Percentiles rank a stretch among this genome's conserved stretches.
Conservation (phyloP, 768 basidiomycete species). For the Boletus barrowsii region DNA sequence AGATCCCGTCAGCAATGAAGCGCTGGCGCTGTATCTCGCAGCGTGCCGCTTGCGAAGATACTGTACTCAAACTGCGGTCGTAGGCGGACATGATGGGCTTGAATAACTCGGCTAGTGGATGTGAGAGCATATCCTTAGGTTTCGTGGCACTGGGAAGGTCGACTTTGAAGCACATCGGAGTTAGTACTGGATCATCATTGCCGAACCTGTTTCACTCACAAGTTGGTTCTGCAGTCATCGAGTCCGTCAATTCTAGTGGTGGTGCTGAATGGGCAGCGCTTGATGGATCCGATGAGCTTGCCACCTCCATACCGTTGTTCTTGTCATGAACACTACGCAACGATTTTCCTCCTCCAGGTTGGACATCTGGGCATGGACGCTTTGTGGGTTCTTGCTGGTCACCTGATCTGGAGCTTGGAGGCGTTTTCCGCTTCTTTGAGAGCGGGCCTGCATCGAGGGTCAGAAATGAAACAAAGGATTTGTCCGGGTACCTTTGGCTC, state of each 20-base stretch:
- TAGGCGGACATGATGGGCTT: conserved; percentile 11
- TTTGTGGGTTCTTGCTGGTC: conserved; percentile 1
- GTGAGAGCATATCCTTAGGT: background rate
- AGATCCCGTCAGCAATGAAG: conserved; percentile 2
- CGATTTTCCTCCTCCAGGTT: background rate
- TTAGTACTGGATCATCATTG: background rate
- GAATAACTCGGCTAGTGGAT: conserved; percentile 7
- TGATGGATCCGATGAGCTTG: background rate
- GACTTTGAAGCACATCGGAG: background rate
- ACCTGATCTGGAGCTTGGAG: background rate
- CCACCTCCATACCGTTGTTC: conserved; percentile 1
- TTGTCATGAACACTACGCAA: background rate
- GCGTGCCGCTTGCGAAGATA: conserved; percentile 2
- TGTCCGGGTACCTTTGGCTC: conserved; percentile 2
- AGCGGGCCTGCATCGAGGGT: background rate
- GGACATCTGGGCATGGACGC: background rate
- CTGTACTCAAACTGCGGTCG: background rate
- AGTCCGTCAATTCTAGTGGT: background rate
- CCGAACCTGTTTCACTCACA: background rate
- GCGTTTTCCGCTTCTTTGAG: conserved; percentile 4
- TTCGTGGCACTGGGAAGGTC: background rate
- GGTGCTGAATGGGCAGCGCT: background rate
- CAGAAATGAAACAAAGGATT: background rate
- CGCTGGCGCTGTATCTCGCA: conserved; percentile 13
- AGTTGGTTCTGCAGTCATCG: background rate